Evolutionary conservation across 768 basidiomycete species (phyloP).

Genomic region (Suillus ampliporus): DNA sequence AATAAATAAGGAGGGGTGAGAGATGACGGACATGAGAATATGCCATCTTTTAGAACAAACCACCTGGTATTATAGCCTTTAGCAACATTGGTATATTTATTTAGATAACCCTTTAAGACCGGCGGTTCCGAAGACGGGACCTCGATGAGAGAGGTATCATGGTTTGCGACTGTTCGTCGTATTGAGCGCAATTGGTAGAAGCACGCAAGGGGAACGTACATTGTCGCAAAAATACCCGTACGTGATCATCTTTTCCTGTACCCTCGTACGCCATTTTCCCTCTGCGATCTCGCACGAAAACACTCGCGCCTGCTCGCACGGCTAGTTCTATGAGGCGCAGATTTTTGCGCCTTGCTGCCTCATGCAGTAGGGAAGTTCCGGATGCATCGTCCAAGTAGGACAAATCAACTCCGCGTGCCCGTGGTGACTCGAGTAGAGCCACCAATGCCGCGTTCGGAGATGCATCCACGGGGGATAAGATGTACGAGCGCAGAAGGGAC

Average conservation of each 20-base stretch:
- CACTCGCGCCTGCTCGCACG: slow-evolving; percentile 85
- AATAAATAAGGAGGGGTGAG: not conserved
- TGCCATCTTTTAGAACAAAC: slow-evolving; percentile 89
- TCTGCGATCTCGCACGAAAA: slow-evolving; percentile 80
- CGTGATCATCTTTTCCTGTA: slow-evolving; percentile 78
- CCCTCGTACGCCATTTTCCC: slow-evolving; percentile 76
- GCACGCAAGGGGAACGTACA: slow-evolving; percentile 52
- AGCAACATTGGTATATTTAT: slow-evolving; percentile 93
- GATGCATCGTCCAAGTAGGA: slow-evolving; percentile 80
- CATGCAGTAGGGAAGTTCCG: slow-evolving; percentile 83
- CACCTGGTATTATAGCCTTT: slow-evolving; percentile 89
- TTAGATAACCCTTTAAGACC: slow-evolving; percentile 75
- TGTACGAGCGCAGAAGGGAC: slow-evolving; percentile 74
- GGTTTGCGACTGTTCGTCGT: slow-evolving; percentile 67
- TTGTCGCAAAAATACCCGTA: slow-evolving; percentile 83
- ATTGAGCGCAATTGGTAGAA: slow-evolving; percentile 4
- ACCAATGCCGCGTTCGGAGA: slow-evolving; percentile 53
- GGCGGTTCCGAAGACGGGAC: slow-evolving; percentile 58
- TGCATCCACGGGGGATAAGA: slow-evolving; percentile 57
- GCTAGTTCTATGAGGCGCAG: slow-evolving; percentile 83
- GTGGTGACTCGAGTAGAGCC: slow-evolving; percentile 68
- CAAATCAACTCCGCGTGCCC: slow-evolving; percentile 74
- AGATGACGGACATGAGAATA: slow-evolving; percentile 74
- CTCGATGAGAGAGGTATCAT: slow-evolving; percentile 73
- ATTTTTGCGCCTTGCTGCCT: slow-evolving; percentile 83